These are phyloP conservation scores for Phytophthora syringae DNA, from an alignment of 352 stramenopile species.

Conservation along the genomic window DNA sequence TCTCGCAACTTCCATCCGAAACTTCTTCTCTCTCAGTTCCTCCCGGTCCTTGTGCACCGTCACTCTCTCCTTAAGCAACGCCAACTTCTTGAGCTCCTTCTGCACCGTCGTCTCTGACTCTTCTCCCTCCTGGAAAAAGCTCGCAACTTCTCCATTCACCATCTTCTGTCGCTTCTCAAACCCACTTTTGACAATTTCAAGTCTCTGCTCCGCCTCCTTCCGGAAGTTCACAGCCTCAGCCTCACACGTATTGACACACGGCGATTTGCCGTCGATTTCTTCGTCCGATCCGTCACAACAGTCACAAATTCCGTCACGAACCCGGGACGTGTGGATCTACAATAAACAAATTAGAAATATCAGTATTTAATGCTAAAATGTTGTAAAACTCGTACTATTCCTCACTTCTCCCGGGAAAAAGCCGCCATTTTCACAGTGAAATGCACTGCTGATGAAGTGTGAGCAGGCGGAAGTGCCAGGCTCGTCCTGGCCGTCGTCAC, in stretches of 20 bases:
- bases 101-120: slow-evolving; percentile 32
- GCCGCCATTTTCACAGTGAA: slow-evolving; percentile 80
- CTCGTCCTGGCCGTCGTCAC: slow-evolving; percentile 90
- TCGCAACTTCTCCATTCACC: slow-evolving; percentile 47
- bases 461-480: slow-evolving; percentile 85
- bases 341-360: slow-evolving; percentile 4
- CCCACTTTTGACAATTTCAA: slow-evolving; percentile 50
- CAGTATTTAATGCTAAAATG: too few species aligned
- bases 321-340: slow-evolving; percentile 77
- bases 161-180: slow-evolving; percentile 54
- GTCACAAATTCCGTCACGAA: slow-evolving; percentile 97
- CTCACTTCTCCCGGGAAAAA: slow-evolving; percentile 65
- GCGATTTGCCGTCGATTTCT: slow-evolving; percentile 10
- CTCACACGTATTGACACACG: slow-evolving; percentile 62
- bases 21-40: slow-evolving; percentile 64
- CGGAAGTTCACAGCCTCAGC: slow-evolving; percentile 43
- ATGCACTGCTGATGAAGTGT: slow-evolving; percentile 51
- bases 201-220: slow-evolving; percentile 38
- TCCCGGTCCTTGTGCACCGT: slow-evolving; percentile 68
- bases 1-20: slow-evolving; percentile 59
- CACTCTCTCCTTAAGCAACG: slow-evolving; percentile 63
- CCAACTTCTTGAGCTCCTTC: slow-evolving; percentile 49
- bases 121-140: slow-evolving; percentile 49
- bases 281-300: slow-evolving; percentile 98
- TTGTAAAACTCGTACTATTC: neutral